Evolutionary conservation across 1,284 basidiomycete species (phyloP).

Genomic region (Cryptococcus wingfieldii): DNA sequence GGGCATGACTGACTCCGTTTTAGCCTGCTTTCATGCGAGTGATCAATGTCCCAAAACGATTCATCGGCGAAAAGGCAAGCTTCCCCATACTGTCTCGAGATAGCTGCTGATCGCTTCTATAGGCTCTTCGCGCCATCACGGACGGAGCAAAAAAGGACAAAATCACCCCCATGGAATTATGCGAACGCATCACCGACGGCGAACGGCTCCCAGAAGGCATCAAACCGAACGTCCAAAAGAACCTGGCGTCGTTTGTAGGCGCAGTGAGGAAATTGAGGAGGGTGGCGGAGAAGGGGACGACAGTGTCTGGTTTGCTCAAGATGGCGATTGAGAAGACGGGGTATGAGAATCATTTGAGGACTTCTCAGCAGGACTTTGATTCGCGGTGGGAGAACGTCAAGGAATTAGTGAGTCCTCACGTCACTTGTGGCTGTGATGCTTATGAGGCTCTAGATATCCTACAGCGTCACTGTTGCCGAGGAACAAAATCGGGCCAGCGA

Average conservation of each 20-base stretch:
- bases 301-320: conserved; percentile 65
- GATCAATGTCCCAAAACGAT: conserved; percentile 69
- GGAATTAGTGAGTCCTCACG: conserved; percentile 61
- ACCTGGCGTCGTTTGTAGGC: conserved; percentile 60
- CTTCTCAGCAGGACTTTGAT: conserved; percentile 67
- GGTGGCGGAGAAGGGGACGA: conserved; percentile 59
- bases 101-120: conserved; percentile 2
- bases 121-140: conserved; percentile 63
- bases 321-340: conserved; percentile 58
- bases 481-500: conserved; percentile 23
- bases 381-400: conserved; percentile 80
- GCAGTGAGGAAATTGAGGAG: conserved; percentile 57
- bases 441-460: conserved; percentile 38
- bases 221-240: conserved; percentile 63
- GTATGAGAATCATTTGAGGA: conserved; percentile 68
- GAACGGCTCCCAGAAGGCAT: conserved; percentile 56
- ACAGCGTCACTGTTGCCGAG: conserved; percentile 41
- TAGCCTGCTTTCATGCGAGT: conserved; percentile 70
- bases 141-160: conserved; percentile 56
- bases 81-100: background rate
- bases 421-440: background rate
- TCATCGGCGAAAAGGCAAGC: conserved; percentile 75
- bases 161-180: conserved; percentile 59
- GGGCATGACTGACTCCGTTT: background rate
- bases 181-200: conserved; percentile 60